Base-by-base conservation (phyloP, 1,139 yeast species). In the Taphrina flavorubra region DNA sequence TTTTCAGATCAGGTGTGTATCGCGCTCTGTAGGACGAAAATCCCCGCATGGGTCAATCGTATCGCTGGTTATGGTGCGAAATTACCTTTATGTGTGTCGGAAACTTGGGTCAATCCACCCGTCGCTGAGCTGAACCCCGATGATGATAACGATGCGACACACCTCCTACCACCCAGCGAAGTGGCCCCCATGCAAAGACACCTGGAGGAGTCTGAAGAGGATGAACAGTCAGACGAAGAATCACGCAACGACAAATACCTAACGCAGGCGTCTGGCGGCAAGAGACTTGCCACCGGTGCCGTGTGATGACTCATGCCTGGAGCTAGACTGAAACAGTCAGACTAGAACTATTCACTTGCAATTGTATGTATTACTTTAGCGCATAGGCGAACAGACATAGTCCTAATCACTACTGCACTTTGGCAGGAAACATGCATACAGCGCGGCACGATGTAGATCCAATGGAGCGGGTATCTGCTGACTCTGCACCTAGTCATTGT, bases 41-140 rank as follows among this genome's bases (percentile, higher is more conserved):
- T 63, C 16, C 70, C 70, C 1, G 68, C 60, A 5, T 68, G 70
- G 70, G 53, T 68, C 25, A 68, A 68, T 64, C 68, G 70, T 14
- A 63, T 63, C 13, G 70, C 70, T n/a, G 61, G 65, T 14, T 36
- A 63, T 20, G 70, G 68, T 11, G 68, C 65, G 14, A 61, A 59
- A 49, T 51, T 63, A 37, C 67, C 67, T 10, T 16, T 63, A 11
- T 63, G 67, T 20, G 67, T 63, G 18, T 53, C 67, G 10, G 61
- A 63, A 25, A 47, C 67, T 10, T 63, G 67, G 67, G 67, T 63
- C 39, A 44, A 47, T 36, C 67, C 67, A 36, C 67, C 67, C 11
- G 67, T 63, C 4, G 67, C 67, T 6, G 61, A 63, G 13, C 37
- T 39, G 11, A 55, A 55, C 34, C 49, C 14, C 14, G 56, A 55